phyloP scores from a whole-genome alignment of 306 rosid species.

The Dryas alaskensis region DNA sequence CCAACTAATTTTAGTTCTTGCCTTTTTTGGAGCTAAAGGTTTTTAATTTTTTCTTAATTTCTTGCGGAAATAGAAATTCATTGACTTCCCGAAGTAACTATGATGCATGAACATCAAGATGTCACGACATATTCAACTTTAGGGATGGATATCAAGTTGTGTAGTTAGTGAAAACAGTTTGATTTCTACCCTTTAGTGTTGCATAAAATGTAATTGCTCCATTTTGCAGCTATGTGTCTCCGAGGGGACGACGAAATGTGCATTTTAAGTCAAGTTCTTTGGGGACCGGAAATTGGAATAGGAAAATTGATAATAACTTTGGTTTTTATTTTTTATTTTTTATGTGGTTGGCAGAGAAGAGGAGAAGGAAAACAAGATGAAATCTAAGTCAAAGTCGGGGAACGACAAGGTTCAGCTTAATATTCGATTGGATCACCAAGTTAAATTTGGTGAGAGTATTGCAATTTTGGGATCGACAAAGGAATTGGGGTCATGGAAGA shows the following conservation, averaged over 20 bases:
- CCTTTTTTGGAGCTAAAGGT: background rate
- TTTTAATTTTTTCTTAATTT: background rate
- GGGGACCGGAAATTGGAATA: background rate
- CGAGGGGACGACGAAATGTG: background rate
- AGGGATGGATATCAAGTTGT: background rate
- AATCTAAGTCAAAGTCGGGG: slow-evolving; percentile 26
- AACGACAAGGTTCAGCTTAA: slow-evolving; percentile 45
- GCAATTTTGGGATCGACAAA: slow-evolving; percentile 66
- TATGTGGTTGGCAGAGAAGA: slow-evolving; percentile 39
- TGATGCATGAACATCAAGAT: background rate
- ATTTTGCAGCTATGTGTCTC: background rate
- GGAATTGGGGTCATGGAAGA: slow-evolving; percentile 83
- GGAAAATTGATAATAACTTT: background rate
- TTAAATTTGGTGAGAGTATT: slow-evolving; percentile 73
- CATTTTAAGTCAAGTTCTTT: background rate
- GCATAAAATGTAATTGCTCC: background rate
- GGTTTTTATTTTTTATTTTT: background rate
- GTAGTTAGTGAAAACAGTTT: background rate
- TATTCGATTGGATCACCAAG: slow-evolving; percentile 72
- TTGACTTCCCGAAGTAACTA: background rate
- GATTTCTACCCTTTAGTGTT: background rate
- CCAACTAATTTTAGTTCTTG: background rate
- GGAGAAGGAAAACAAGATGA: slow-evolving; percentile 25
- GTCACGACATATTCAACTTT: background rate
- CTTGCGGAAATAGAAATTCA: background rate